Conservation (phyloP, 139 green algal genomes). For the Micractinium conductrix region DNA sequence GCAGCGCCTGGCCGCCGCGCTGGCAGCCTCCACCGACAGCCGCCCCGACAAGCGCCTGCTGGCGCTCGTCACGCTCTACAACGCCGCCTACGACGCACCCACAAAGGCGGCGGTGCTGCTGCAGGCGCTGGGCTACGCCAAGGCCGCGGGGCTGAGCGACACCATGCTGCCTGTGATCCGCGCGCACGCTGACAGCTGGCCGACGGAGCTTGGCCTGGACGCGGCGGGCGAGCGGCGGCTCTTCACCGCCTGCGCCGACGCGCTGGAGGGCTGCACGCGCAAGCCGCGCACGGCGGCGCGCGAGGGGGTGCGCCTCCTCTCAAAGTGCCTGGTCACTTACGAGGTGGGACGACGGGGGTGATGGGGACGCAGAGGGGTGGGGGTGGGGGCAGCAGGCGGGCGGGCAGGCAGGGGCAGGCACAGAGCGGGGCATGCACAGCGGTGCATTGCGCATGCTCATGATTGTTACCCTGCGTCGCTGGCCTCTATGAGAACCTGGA, state of each 20-base stretch:
- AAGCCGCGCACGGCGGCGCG: conserved; percentile 51
- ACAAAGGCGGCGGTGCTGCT: conserved; percentile 47
- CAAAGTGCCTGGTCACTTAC: conserved; percentile 44
- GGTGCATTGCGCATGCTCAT: too few species aligned
- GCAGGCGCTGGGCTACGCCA: conserved; percentile 38
- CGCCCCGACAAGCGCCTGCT: conserved; percentile 44
- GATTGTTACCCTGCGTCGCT: too few species aligned
- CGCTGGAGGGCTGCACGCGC: conserved; percentile 36
- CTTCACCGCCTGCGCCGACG: conserved; percentile 38
- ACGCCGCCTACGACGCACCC: conserved; percentile 37
- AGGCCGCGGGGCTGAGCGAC: conserved; percentile 26
- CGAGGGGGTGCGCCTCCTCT: conserved; percentile 47
- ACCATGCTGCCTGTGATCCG: conserved; percentile 45
- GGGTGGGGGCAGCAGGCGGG: not conserved
- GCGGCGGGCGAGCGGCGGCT: conserved; percentile 28
- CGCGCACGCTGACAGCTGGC: conserved; percentile 41
- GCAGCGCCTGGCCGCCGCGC: conserved; percentile 20
- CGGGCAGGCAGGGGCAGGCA: not conserved
- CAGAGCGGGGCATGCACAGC: not conserved
- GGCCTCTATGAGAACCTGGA: too few species aligned
- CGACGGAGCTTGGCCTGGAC: conserved; percentile 30
- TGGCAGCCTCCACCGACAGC: conserved; percentile 3
- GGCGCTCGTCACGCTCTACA: conserved; percentile 60
- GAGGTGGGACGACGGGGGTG: conserved; percentile 18
- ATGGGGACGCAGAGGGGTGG: not conserved